Base-by-base conservation (phyloP, 208 protist species). In the Histomonas meleagridis region DNA sequence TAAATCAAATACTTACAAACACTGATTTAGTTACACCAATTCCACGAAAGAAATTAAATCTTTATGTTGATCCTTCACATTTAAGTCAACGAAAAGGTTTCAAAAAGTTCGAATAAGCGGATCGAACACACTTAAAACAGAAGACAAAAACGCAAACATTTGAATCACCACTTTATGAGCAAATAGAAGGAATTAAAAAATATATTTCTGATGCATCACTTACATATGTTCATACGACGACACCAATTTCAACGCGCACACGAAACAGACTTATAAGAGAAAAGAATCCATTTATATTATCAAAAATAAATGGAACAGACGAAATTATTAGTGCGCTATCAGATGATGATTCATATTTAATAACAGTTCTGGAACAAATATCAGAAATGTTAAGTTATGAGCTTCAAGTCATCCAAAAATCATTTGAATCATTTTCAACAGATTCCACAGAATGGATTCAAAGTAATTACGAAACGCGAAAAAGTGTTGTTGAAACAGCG, bases 361-460 rank as follows among this genome's bases (percentile, higher is more conserved):
- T 79, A 1, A 79, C 3, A n/a, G 16, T 46, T 1, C 9, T 79
- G 0, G 70, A 79, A 18, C n/a, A 79, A 51, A 79, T 79, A 14
- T 49, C 4, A 9, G 40, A 35, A 51, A 49, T 79, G 4, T 32
- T 40, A 14, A 32, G 40, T 21, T 32, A 79, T 51, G 70, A 79
- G 49, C 18, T 79, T n/a, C 32, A 79, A n/a, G 40, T 35, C 4
- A 49, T 79, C 49, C 70, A 79, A 79, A 1, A 79, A 3, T 18
- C 40, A 21, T 79, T 79, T 43, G 70, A 79, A n/a, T 32, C 70
- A n/a, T 79, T 49, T 35, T 32, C 49, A 49, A 40, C 46, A 10
- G 70, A 79, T 43, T 79, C 70, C 1, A 79, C n/a, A 18, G 49
- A 79, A 23, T 79, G 70, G 70, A 79, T 79, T 9, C n/a, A 79